A percentile compares a stretch with the other conserved stretches of the same genome.
These are phyloP conservation scores for Monotropa hypopitys DNA, from an alignment of 179 eudicot genomes.

Conservation along the genomic window DNA sequence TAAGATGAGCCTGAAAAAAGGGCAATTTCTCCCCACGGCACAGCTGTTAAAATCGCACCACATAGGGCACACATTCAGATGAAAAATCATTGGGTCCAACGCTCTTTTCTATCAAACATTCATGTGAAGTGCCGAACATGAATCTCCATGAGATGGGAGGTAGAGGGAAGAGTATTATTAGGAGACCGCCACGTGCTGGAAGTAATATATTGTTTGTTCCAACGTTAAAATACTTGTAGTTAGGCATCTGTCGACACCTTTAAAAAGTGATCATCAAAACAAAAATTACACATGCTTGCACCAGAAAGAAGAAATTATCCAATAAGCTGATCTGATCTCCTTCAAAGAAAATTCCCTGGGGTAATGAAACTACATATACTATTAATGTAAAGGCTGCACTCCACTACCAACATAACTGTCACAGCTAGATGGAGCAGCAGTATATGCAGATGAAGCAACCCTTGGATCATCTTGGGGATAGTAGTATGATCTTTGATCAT, in stretches of 20 bases:
- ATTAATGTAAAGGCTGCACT: conserved; percentile 25
- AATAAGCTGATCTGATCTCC: not conserved
- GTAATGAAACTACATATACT: conserved; percentile 19
- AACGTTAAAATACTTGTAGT: too few relatives aligned
- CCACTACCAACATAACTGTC: conserved; percentile 18
- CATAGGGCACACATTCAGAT: too few relatives aligned
- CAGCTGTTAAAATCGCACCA: too few relatives aligned
- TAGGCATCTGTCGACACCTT: not conserved
- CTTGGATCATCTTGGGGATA: conserved; percentile 23
- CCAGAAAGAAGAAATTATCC: not conserved
- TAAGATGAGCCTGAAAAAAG: too few relatives aligned
- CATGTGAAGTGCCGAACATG: too few relatives aligned
- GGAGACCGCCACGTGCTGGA: not conserved
- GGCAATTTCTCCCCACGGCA: too few relatives aligned
- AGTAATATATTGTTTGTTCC: not conserved
- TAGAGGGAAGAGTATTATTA: too few relatives aligned
- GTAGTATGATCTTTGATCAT: conserved; percentile 25
- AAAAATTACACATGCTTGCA: not conserved
- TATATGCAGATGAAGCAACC: conserved; percentile 17
- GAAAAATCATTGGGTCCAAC: too few relatives aligned
- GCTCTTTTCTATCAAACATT: too few relatives aligned
- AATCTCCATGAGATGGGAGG: too few relatives aligned
- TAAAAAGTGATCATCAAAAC: not conserved
- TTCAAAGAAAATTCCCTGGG: not conserved
- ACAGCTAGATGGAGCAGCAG: conserved; percentile 20